Conservation (phyloP, 148 eudicot species). For the Chenopodium album region DNA sequence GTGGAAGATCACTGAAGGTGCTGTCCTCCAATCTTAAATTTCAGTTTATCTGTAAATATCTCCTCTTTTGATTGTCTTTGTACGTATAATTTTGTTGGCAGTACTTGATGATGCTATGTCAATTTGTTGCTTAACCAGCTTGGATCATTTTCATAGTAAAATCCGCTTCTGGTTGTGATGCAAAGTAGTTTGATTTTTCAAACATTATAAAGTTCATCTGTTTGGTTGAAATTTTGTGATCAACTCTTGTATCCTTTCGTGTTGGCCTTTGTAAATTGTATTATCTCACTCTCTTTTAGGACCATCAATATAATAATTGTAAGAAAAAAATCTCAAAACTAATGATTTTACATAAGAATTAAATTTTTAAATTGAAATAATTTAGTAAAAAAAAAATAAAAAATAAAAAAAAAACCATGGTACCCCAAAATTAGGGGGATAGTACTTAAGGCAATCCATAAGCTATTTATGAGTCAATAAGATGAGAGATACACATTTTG, state of each 20-base stretch:
- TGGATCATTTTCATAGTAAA: not conserved
- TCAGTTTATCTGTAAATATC: conserved; percentile 28
- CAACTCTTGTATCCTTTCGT: not conserved
- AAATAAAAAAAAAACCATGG: no score
- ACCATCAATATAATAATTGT: not conserved
- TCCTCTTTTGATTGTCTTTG: not conserved
- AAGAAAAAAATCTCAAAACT: no score
- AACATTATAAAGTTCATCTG: not conserved
- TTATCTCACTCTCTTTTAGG: not conserved
- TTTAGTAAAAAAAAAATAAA: no score
- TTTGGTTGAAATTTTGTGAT: conserved; percentile 5
- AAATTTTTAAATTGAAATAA: no score
- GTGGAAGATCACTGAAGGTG: conserved; percentile 95
- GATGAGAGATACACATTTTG: not conserved
- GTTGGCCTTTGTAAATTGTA: not conserved
- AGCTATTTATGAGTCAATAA: not conserved
- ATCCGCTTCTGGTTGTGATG: not conserved
- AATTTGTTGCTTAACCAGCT: not conserved
- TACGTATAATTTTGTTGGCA: not conserved
- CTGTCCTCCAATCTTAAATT: conserved; percentile 73
- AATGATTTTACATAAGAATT: no score
- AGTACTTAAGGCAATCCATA: no score
- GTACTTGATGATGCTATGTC: conserved; percentile 9
- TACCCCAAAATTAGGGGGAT: no score
- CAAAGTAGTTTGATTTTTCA: not conserved